Conservation (phyloP, 345 rosid genomes). For the Eucalyptus pauciflora region DNA sequence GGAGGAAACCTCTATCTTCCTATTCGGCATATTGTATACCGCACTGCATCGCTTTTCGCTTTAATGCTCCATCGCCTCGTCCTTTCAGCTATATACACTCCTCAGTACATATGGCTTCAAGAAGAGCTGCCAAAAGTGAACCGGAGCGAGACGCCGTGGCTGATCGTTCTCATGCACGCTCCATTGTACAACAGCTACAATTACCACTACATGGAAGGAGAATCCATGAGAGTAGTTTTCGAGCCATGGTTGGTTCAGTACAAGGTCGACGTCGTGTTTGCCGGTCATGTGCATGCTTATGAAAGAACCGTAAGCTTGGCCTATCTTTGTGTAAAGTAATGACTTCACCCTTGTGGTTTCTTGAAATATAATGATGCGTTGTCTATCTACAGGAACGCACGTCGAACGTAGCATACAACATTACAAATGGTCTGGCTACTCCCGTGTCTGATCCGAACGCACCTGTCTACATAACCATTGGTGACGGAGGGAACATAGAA, state of each 20-base stretch:
- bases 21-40: neutral
- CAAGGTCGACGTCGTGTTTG: constrained; percentile 37
- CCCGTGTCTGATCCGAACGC: constrained; percentile 39
- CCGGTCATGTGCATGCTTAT: constrained; percentile 59
- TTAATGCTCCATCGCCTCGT: neutral
- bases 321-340: neutral
- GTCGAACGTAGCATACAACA: constrained; percentile 39
- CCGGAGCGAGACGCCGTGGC: constrained; percentile 51
- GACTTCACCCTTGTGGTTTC: neutral
- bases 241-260: constrained; percentile 34
- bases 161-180: constrained; percentile 39
- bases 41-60: neutral
- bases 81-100: constrained; percentile 34
- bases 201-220: constrained; percentile 51
- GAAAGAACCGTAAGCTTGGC: constrained; percentile 34
- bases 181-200: constrained; percentile 35
- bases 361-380: neutral
- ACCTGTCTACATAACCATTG: constrained; percentile 48
- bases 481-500: constrained; percentile 76
- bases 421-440: constrained; percentile 26
- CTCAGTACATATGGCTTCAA: constrained; percentile 41
- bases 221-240: constrained; percentile 38
- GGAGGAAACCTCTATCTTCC: neutral
- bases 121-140: constrained; percentile 35
- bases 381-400: constrained; percentile 23